These are phyloP conservation scores for Entonaema liquescens DNA, from an alignment of 495 filamentous ascomycete genomes.

Conservation along the genomic window DNA sequence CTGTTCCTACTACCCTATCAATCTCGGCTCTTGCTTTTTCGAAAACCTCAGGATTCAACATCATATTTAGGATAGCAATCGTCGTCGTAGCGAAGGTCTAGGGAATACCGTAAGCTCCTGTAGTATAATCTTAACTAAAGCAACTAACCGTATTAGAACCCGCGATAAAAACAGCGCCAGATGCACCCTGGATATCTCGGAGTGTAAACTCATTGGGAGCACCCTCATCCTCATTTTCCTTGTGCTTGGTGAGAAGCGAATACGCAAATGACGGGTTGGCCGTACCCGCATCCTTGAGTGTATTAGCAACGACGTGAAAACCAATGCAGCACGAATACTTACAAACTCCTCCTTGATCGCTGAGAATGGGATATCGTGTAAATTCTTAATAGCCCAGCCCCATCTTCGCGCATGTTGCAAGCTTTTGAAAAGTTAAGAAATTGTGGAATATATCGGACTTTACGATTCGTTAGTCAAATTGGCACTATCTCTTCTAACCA, in stretches of 20 bases:
- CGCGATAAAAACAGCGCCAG: conserved; percentile 60
- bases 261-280: conserved; percentile 48
- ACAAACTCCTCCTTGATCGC: conserved; percentile 42
- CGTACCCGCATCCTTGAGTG: conserved; percentile 30
- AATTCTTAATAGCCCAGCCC: conserved; percentile 48
- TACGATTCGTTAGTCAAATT: conserved; percentile 4
- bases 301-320: conserved; percentile 2
- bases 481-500: conserved; percentile 27
- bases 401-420: conserved; percentile 50
- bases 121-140: not conserved
- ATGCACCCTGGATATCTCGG: conserved; percentile 59
- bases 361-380: conserved; percentile 46
- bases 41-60: conserved; percentile 58
- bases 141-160: conserved; percentile 57
- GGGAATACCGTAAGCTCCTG: not conserved
- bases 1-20: conserved; percentile 59
- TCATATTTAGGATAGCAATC: conserved; percentile 53
- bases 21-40: conserved; percentile 66
- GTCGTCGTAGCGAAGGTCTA: conserved; percentile 53
- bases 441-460: conserved; percentile 51
- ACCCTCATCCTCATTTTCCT: conserved; percentile 36
- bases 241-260: conserved; percentile 41
- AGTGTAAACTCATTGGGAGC: conserved; percentile 50
- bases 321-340: not conserved
- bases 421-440: conserved; percentile 54